Evolutionary conservation across 495 filamentous ascomycete genomes (phyloP), one percentile per base, ranked within the genome.

Genomic region (Parachaetomium inaequale): DNA sequence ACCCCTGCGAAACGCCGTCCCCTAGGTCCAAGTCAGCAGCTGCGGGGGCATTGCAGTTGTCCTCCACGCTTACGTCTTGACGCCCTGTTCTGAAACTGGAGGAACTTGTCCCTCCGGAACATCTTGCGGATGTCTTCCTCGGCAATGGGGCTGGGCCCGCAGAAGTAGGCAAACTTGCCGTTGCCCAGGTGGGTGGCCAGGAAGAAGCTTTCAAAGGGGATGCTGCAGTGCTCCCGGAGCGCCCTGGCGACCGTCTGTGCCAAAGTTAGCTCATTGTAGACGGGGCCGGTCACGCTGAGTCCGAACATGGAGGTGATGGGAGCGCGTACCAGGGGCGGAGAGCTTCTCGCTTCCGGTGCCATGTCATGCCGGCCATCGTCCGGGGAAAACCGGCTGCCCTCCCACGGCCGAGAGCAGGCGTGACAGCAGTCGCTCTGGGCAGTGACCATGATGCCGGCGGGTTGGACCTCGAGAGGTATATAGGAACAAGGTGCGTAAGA

Each of bases 171-270:
- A 7, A 64, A 55, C 5, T 66, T 61, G 4, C 75, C 76, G 21
- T 76, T 61, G 4, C 72, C 74, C 12, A 68, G 68, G 19, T 71
- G 28, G 12, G 69, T 63, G 34, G 73, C 74, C 14, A 78, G 66
- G 36, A 80, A 74, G 51, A 73, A 80, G 59, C 67, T 68, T n/a
- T 72, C 63, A 0, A 65, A 66, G 12, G 70, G 59, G 47, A 80
- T 72, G 32, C 67, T 63, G 61, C 76, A 79, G 15, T 74, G 67
- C 23, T 77, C 75, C 15, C 72, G 69, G 3, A 80, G 60, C 10
- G 74, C 75, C 34, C 68, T 67, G 19, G 71, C 67, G 46, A 79
- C 74, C 31, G 71, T 72, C 77, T 78, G 60, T 29, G 25, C 32
- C 47, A 32, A 7, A 0, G 64, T 73, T 31, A 67, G 66, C 29